These are phyloP conservation scores for Pouteria glomerata DNA, from an alignment of 148 eudicot species.

Conservation along the genomic window DNA sequence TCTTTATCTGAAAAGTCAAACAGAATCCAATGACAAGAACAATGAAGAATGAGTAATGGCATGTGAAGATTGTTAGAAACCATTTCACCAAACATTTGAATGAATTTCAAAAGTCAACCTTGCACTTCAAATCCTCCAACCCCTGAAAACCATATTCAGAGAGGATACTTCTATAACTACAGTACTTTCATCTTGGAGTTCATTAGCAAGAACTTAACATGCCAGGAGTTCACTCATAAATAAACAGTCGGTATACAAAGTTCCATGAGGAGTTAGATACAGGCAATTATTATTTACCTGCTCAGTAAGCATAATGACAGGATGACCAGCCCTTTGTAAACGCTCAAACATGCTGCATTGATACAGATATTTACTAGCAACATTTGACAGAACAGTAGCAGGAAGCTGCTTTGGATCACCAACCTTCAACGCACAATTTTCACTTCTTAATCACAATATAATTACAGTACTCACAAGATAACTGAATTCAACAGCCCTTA, in stretches of 20 bases:
- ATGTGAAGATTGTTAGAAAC: background rate
- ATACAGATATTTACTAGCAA: conserved; percentile 81
- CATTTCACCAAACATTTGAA: conserved; percentile 7
- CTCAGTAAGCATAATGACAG: conserved; percentile 85
- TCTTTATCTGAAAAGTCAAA: background rate
- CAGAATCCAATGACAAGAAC: background rate
- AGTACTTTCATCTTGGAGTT: background rate
- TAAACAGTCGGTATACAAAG: conserved; percentile 7
- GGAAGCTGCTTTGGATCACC: conserved; percentile 99
- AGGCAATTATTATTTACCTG: conserved; percentile 55
- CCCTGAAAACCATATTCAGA: background rate
- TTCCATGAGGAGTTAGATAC: conserved; percentile 4
- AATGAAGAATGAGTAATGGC: background rate
- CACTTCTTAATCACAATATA: background rate
- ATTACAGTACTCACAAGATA: background rate
- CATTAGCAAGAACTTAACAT: background rate
- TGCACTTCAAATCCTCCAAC: background rate
- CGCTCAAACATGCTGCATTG: conserved; percentile 99
- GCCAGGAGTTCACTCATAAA: conserved; percentile 1
- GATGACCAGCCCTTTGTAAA: conserved; percentile 89
- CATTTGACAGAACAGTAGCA: conserved; percentile 93
- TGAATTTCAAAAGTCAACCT: background rate
- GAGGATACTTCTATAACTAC: background rate
- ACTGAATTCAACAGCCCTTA: conserved; percentile 22
- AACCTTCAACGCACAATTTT: conserved; percentile 49